phyloP scores from a whole-genome alignment of 2,329 filamentous ascomycete species.

The Claviceps purpurea region DNA sequence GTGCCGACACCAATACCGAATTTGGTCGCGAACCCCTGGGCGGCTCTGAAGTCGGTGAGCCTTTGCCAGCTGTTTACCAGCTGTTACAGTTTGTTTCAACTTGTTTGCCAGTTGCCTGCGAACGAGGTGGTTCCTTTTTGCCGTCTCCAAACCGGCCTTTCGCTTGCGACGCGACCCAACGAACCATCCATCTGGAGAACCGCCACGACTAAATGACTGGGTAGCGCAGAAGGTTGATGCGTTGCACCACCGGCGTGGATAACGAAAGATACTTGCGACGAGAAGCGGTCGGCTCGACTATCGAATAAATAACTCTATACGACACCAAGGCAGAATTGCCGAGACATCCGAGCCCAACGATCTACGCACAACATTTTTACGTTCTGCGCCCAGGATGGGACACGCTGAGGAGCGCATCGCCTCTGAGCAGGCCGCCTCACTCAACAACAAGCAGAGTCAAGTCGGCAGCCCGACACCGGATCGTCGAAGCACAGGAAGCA shows the following conservation, averaged over 20 bases:
- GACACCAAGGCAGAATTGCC: neutral
- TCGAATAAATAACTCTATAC: neutral
- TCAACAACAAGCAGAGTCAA: neutral
- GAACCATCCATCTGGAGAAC: neutral
- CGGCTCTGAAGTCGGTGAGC: constrained; percentile 5
- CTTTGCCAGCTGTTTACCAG: neutral
- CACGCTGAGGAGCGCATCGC: constrained; percentile 1
- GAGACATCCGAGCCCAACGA: neutral
- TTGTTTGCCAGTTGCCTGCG: neutral
- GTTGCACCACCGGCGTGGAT: constrained; percentile 1
- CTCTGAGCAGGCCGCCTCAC: neutral
- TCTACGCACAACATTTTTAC: neutral
- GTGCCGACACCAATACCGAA: neutral
- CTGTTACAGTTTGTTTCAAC: neutral
- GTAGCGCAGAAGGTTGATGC: neutral
- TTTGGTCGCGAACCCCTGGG: constrained; percentile 1
- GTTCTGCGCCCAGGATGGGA: constrained; percentile 1
- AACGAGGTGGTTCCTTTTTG: neutral
- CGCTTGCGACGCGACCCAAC: neutral
- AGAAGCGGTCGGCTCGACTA: neutral
- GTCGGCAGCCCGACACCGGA: constrained; percentile 6
- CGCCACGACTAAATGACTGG: constrained; percentile 3
- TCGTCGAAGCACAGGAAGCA: constrained; percentile 7
- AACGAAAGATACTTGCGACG: neutral
- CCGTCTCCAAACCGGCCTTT: neutral